Evolutionary conservation across 2,329 filamentous ascomycete genomes (phyloP).

Genomic region (Peltaster fructicola): DNA sequence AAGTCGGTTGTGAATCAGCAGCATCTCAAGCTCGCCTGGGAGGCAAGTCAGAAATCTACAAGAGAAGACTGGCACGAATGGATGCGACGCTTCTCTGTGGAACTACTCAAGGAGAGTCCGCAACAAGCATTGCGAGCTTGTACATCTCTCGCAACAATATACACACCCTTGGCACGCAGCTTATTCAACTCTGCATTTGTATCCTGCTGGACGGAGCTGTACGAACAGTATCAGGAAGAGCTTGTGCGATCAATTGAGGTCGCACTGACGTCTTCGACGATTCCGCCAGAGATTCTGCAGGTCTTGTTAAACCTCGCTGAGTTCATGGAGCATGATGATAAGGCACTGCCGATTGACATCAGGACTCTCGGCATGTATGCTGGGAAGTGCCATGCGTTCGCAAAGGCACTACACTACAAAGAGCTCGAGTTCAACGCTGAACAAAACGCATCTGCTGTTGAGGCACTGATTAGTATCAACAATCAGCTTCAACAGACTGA

Average conservation of each 20-base stretch:
- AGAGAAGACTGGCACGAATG: constrained; percentile 99
- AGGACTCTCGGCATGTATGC: constrained; percentile 85
- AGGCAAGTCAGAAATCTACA: constrained; percentile 89
- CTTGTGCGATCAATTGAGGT: constrained; percentile 90
- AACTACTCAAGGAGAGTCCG: constrained; percentile 83
- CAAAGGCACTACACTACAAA: constrained; percentile 96
- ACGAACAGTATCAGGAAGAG: constrained; percentile 93
- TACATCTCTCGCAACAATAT: constrained; percentile 75
- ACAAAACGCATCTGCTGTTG: constrained; percentile 85
- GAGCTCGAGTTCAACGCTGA: constrained; percentile 96
- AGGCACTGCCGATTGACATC: constrained; percentile 93
- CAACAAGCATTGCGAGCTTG: constrained; percentile 90
- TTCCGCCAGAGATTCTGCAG: constrained; percentile 87
- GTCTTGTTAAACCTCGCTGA: constrained; percentile 90
- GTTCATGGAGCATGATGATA: constrained; percentile 99
- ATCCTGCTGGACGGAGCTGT: constrained; percentile 95
- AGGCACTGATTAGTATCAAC: constrained; percentile 97
- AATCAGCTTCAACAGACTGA: constrained; percentile 98
- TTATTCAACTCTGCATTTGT: constrained; percentile 98
- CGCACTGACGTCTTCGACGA: constrained; percentile 85
- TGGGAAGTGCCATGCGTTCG: constrained; percentile 91
- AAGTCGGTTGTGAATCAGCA: constrained; percentile 96
- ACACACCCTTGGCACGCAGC: constrained; percentile 77
- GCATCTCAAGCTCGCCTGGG: constrained; percentile 93
- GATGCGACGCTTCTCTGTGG: constrained; percentile 92